Percentiles rank a stretch among this genome's conserved stretches.
Evolutionary conservation across 2,329 filamentous ascomycete genomes (phyloP).

Genomic region (Clarireedia paspali): DNA sequence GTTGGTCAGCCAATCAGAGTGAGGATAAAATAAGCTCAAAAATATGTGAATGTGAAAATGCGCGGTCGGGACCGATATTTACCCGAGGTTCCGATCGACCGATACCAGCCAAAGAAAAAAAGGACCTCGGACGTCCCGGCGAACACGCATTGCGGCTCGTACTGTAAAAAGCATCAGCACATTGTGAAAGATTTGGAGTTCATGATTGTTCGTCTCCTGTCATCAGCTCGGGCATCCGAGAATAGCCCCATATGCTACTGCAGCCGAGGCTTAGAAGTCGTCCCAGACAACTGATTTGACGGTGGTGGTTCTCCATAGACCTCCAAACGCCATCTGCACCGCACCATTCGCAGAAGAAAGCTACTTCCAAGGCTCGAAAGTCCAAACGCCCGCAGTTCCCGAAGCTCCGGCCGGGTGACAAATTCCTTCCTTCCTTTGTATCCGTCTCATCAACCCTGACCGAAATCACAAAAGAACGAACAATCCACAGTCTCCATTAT

Average conservation of each 20-base stretch:
- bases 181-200: too few relatives aligned
- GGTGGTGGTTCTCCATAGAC: background rate
- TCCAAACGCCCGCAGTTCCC: background rate
- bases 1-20: background rate
- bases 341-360: background rate
- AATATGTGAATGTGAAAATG: background rate
- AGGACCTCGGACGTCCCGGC: background rate
- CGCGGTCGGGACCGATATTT: background rate
- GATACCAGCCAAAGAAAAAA: background rate
- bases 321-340: too few relatives aligned
- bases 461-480: background rate
- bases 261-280: too few relatives aligned
- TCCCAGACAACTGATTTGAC: too few relatives aligned
- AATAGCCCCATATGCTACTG: too few relatives aligned
- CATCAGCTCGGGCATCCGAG: too few relatives aligned
- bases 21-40: background rate
- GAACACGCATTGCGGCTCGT: background rate
- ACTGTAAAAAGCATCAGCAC: background rate
- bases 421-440: background rate
- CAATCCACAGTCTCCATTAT: slow-evolving; percentile 20
- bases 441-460: background rate
- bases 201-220: too few relatives aligned
- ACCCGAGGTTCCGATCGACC: background rate
- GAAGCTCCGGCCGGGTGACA: background rate
- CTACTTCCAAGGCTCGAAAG: background rate